Conservation (phyloP, 1,139 yeast species). For the Magnusiomyces sp. region DNA sequence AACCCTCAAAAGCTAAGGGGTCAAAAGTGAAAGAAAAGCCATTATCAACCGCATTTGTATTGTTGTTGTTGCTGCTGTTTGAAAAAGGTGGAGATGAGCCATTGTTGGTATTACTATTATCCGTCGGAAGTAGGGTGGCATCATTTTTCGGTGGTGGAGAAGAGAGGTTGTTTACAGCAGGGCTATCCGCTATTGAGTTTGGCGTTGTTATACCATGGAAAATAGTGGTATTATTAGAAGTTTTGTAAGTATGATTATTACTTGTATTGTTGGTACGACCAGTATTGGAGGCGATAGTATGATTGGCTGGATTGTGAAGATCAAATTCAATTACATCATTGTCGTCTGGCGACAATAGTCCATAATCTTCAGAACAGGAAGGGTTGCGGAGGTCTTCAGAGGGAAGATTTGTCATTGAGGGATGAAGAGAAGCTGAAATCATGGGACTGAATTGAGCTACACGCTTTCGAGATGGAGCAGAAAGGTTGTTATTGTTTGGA, state of each 20-base stretch:
- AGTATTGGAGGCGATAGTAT: neutral
- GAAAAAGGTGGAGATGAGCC: too few species aligned
- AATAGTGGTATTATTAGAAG: neutral
- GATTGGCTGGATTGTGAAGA: constrained; percentile 4
- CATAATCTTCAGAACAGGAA: constrained; percentile 8
- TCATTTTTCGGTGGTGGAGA: constrained; percentile 2
- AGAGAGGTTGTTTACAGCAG: neutral
- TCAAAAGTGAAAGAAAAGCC: constrained; percentile 17
- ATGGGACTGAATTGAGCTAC: constrained; percentile 12
- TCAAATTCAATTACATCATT: constrained; percentile 10
- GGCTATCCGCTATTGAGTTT: constrained; percentile 9
- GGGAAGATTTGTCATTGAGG: neutral
- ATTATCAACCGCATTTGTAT: neutral
- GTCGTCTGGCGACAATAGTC: constrained; percentile 11
- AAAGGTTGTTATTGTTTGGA: constrained; percentile 1
- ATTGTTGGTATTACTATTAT: too few species aligned
- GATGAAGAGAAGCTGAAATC: constrained; percentile 8
- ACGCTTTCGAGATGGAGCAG: constrained; percentile 5
- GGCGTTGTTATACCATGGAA: constrained; percentile 10
- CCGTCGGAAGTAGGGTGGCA: too few species aligned
- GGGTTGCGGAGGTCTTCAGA: too few species aligned
- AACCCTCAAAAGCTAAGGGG: constrained; percentile 28
- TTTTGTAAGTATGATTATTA: neutral
- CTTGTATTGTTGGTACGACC: neutral
- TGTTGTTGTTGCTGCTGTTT: neutral